Percentiles rank a stretch among this genome's conserved stretches.
These are phyloP conservation scores for Starmerella asiatica DNA, from an alignment of 805 yeast genomes.

Conservation along the genomic window DNA sequence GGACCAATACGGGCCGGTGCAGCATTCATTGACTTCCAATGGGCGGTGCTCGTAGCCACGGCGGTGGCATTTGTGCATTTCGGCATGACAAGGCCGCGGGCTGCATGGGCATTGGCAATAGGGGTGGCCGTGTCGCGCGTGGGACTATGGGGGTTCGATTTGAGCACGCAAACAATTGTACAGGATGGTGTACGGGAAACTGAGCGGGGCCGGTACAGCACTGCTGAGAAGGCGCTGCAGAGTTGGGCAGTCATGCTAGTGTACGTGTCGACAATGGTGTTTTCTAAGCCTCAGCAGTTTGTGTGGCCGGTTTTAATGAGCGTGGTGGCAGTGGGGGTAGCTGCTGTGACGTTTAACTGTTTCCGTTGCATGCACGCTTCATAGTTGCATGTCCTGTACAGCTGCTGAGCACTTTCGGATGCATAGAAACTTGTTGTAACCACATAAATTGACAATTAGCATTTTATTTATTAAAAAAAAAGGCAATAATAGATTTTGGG, in stretches of 20 bases:
- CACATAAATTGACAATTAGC: not conserved
- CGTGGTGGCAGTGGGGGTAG: slow-evolving; percentile 7
- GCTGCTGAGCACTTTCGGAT: too few species aligned
- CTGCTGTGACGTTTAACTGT: slow-evolving; percentile 5
- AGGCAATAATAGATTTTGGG: not conserved
- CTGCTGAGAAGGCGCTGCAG: slow-evolving; percentile 18
- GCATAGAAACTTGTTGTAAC: too few species aligned
- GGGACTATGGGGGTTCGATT: slow-evolving; percentile 34
- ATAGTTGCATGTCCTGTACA: too few species aligned
- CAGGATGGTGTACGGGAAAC: slow-evolving; percentile 28
- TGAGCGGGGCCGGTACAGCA: slow-evolving; percentile 27
- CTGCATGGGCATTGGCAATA: slow-evolving; percentile 16
- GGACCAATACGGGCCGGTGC: slow-evolving; percentile 27
- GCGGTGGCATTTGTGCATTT: slow-evolving; percentile 4
- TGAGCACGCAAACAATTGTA: slow-evolving; percentile 27
- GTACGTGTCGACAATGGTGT: slow-evolving; percentile 13
- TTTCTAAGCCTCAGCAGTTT: slow-evolving; percentile 11
- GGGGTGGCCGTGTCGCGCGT: slow-evolving; percentile 27
- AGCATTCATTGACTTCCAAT: slow-evolving; percentile 25
- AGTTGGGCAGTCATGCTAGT: slow-evolving; percentile 13
- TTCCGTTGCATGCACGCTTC: too few species aligned
- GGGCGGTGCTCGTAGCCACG: slow-evolving; percentile 24
- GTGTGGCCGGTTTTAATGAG: slow-evolving; percentile 11
- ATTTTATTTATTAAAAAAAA: not conserved
- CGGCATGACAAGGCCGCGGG: not conserved